Conservation (phyloP, 306 rosid genomes). For the Fragaria nilgerrensis region DNA sequence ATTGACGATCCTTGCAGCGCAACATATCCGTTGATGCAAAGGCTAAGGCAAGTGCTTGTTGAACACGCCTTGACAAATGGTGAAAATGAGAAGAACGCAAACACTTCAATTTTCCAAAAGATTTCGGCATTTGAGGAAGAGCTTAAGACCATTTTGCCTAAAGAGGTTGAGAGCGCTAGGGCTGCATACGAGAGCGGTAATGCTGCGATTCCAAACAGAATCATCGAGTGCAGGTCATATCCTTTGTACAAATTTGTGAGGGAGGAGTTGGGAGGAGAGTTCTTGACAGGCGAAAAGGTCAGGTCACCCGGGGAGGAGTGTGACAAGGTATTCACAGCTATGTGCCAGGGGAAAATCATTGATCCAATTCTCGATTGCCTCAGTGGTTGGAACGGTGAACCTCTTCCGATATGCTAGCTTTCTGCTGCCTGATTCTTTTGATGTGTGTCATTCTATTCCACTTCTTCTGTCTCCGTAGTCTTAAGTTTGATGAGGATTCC, state of each 20-base stretch:
- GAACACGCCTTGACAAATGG: slow-evolving; percentile 67
- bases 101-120: slow-evolving; percentile 85
- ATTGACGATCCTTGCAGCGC: slow-evolving; percentile 73
- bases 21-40: slow-evolving; percentile 87
- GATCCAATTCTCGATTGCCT: slow-evolving; percentile 79
- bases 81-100: slow-evolving; percentile 49
- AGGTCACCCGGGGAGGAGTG: slow-evolving; percentile 81
- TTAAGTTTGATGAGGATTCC: slow-evolving; percentile 10
- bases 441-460: not conserved
- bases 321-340: slow-evolving; percentile 69
- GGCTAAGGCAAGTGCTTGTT: slow-evolving; percentile 65
- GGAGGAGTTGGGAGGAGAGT: slow-evolving; percentile 52
- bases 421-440: not conserved
- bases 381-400: slow-evolving; percentile 79
- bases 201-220: slow-evolving; percentile 48
- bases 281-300: slow-evolving; percentile 63
- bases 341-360: slow-evolving; percentile 76
- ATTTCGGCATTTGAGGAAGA: slow-evolving; percentile 74
- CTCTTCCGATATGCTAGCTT: slow-evolving; percentile 67
- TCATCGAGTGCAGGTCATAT: slow-evolving; percentile 72
- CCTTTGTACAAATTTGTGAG: slow-evolving; percentile 85
- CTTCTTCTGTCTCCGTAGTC: not conserved
- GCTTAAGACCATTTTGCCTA: slow-evolving; percentile 56
- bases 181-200: slow-evolving; percentile 52
- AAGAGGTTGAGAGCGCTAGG: slow-evolving; percentile 70